These are phyloP conservation scores for Ogataea haglerorum DNA, from an alignment of 805 yeast species.

Conservation along the genomic window DNA sequence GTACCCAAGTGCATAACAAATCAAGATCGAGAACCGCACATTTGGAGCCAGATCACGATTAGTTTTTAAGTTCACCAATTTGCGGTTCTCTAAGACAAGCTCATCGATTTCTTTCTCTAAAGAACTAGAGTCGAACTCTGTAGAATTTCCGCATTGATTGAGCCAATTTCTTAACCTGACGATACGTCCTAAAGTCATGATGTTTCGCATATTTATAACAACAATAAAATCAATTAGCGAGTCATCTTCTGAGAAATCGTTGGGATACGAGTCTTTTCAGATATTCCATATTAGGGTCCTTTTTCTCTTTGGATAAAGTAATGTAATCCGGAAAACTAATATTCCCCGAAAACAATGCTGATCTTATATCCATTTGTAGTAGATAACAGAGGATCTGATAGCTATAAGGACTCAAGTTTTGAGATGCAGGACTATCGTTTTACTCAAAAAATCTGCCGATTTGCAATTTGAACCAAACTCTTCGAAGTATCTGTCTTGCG, in stretches of 20 bases:
- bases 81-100: constrained; percentile 4
- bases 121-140: constrained; percentile 9
- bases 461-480: neutral
- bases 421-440: neutral
- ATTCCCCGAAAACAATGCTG: neutral
- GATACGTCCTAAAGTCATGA: constrained; percentile 10
- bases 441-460: neutral
- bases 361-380: neutral
- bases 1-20: constrained; percentile 6
- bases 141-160: constrained; percentile 14
- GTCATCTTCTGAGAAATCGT: neutral
- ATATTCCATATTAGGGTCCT: neutral
- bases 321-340: neutral
- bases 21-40: neutral
- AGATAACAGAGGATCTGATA: neutral
- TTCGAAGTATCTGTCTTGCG: neutral
- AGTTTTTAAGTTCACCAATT: neutral
- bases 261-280: neutral
- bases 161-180: constrained; percentile 11
- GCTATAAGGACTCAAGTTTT: neutral
- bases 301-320: neutral
- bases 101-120: constrained; percentile 4
- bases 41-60: constrained; percentile 1
- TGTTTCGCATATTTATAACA: constrained; percentile 8
- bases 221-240: constrained; percentile 3